Conservation (phyloP, 345 rosid genomes). For the Lepidium aucheri region DNA sequence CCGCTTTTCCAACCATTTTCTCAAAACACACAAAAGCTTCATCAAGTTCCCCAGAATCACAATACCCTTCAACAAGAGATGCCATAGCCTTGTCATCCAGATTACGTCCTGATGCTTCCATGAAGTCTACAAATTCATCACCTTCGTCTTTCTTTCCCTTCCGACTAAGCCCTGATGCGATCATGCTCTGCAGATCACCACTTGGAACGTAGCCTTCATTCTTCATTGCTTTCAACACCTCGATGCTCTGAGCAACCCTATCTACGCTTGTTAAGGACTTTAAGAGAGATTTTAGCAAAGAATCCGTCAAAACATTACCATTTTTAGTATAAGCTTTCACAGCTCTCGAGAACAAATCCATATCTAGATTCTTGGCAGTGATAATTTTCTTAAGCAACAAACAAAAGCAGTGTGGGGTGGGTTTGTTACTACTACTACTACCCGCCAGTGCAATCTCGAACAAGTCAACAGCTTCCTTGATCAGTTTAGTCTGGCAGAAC, state of each 20-base stretch:
- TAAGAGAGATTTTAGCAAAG: conserved; percentile 50
- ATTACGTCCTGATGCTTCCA: conserved; percentile 44
- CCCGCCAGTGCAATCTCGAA: conserved; percentile 65
- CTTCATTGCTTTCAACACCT: conserved; percentile 61
- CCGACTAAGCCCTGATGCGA: conserved; percentile 50
- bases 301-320: conserved; percentile 55
- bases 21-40: conserved; percentile 52
- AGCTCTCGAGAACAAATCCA: conserved; percentile 61
- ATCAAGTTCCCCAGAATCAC: conserved; percentile 60
- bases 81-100: conserved; percentile 53
- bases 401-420: conserved; percentile 38
- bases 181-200: conserved; percentile 41
- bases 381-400: conserved; percentile 63
- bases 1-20: conserved; percentile 45
- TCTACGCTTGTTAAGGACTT: conserved; percentile 62
- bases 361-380: conserved; percentile 48
- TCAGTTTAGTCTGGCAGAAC: conserved; percentile 58
- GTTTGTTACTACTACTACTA: conserved; percentile 45
- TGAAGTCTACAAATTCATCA: conserved; percentile 35
- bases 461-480: conserved; percentile 64
- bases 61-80: conserved; percentile 62
- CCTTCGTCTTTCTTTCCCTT: conserved; percentile 49
- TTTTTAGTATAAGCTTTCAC: conserved; percentile 39
- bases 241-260: conserved; percentile 44
- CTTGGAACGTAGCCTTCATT: conserved; percentile 43